Evolutionary conservation across 1,139 yeast genomes (phyloP).

Genomic region (Nakaseomyces delphensis): DNA sequence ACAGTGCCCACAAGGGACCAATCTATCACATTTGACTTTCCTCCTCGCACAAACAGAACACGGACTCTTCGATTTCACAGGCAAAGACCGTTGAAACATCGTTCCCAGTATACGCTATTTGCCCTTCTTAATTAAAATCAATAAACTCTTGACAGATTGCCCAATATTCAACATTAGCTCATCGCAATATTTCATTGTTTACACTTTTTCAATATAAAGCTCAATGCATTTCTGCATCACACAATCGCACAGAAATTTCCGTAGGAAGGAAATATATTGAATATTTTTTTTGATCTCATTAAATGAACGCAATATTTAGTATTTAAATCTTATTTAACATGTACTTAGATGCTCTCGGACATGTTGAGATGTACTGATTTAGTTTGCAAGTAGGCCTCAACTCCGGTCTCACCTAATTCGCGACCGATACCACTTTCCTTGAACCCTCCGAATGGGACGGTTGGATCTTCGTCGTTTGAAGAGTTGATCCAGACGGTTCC

Average conservation of each 20-base stretch:
- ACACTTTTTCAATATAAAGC: too few relatives aligned
- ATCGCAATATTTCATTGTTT: neutral
- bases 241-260: neutral
- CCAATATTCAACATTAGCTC: neutral
- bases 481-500: constrained; percentile 87
- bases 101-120: too few relatives aligned
- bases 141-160: too few relatives aligned
- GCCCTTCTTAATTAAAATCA: too few relatives aligned
- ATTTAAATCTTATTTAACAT: neutral
- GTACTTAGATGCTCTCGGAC: constrained; percentile 6
- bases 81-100: constrained; percentile 5
- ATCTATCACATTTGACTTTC: constrained; percentile 30
- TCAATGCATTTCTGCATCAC: too few relatives aligned
- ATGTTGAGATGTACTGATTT: constrained; percentile 68
- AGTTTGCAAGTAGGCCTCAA: constrained; percentile 65
- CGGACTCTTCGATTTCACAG: constrained; percentile 14
- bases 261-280: too few relatives aligned
- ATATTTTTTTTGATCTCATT: too few relatives aligned
- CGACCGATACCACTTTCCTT: constrained; percentile 84
- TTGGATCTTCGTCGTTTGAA: constrained; percentile 67
- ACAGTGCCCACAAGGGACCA: constrained; percentile 30
- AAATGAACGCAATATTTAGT: too few relatives aligned
- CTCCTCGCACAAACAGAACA: constrained; percentile 24
- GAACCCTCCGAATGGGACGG: constrained; percentile 76
- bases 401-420: constrained; percentile 79